Percentiles rank a stretch among this genome's conserved stretches.
Evolutionary conservation across 768 basidiomycete species (phyloP).

Genomic region (Cystofilobasidium bisporidii): DNA sequence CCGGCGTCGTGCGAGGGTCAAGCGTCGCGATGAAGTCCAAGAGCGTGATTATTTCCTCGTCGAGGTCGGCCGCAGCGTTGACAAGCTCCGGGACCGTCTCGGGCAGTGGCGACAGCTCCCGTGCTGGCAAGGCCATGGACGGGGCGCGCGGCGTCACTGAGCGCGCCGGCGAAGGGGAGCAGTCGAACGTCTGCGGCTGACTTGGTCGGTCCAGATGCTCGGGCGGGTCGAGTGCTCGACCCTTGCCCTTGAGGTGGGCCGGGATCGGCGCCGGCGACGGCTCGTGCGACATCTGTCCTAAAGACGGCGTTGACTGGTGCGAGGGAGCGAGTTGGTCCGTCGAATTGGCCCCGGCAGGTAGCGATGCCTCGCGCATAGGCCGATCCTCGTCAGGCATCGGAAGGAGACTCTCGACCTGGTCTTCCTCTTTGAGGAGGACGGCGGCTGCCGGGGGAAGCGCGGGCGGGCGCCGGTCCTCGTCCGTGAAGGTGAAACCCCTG

Average conservation of each 20-base stretch:
- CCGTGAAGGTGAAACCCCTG: not conserved
- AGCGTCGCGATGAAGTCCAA: not conserved
- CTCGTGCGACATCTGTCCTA: not conserved
- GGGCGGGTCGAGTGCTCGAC: not conserved
- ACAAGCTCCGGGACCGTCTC: not conserved
- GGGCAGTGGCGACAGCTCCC: too few species aligned
- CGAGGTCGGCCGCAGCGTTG: not conserved
- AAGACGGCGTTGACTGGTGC: too few species aligned
- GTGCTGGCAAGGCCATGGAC: too few species aligned
- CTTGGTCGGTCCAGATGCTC: too few species aligned
- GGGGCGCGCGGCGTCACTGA: not conserved
- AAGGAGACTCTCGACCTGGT: not conserved
- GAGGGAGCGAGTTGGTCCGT: too few species aligned
- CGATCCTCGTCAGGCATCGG: too few species aligned
- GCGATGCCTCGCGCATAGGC: too few species aligned
- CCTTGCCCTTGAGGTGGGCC: not conserved
- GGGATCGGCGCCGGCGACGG: not conserved
- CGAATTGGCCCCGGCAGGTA: too few species aligned
- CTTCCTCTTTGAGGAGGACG: not conserved
- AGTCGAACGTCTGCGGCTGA: too few species aligned
- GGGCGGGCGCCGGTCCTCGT: not conserved
- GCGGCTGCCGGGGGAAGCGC: not conserved
- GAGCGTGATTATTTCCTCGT: not conserved
- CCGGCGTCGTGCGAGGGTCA: not conserved
- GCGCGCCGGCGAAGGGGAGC: not conserved